phyloP scores from a whole-genome alignment of 441 rosid species.

The Erodium texanum region DNA sequence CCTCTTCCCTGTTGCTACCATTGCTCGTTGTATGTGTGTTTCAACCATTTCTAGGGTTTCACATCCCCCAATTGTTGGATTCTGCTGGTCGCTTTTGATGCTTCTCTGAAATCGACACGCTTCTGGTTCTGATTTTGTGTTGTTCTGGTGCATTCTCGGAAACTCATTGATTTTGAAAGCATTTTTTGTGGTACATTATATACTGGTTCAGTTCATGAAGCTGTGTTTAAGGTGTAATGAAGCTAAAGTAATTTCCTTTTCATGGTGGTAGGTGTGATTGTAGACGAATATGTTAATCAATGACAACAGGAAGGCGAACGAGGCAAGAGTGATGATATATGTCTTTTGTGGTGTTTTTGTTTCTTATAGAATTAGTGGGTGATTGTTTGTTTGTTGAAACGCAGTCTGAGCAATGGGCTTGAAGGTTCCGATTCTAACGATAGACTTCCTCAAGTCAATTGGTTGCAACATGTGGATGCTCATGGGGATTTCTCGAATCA shows the following conservation, averaged over 20 bases:
- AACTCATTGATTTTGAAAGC: neutral
- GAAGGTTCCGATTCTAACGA: slow-evolving; percentile 32
- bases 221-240: neutral
- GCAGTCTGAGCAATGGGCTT: slow-evolving; percentile 35
- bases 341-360: slow-evolving; percentile 6
- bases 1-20: neutral
- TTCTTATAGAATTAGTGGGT: slow-evolving; percentile 15
- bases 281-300: slow-evolving; percentile 18
- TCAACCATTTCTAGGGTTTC: slow-evolving; percentile 2
- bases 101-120: neutral
- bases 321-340: slow-evolving; percentile 23
- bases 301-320: slow-evolving; percentile 32
- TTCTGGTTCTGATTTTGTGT: slow-evolving; percentile 6
- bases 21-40: neutral
- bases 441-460: slow-evolving; percentile 54
- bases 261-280: slow-evolving; percentile 9
- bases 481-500: slow-evolving; percentile 30
- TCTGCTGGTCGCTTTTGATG: neutral
- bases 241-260: neutral
- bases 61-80: neutral
- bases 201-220: neutral
- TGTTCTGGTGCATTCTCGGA: too few species aligned
- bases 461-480: slow-evolving; percentile 53
- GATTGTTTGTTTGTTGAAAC: slow-evolving; percentile 13
- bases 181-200: neutral